Conservation (phyloP, 2,329 filamentous ascomycete genomes). For the Pseudogymnoascus sp. region DNA sequence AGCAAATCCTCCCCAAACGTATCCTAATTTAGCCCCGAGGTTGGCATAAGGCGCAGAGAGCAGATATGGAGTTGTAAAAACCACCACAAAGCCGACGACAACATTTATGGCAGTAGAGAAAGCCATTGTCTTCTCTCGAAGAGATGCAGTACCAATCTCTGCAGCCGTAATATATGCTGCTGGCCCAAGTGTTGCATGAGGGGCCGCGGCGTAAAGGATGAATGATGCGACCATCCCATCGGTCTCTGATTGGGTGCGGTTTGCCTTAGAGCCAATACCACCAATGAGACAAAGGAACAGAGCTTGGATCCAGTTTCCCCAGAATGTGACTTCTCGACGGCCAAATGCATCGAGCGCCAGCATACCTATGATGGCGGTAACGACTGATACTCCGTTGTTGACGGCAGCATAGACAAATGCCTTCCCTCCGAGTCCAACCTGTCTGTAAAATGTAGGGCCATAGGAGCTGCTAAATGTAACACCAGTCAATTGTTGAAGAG, state of each 20-base stretch:
- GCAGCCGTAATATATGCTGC: constrained; percentile 19
- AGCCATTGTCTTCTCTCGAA: constrained; percentile 22
- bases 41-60: constrained; percentile 13
- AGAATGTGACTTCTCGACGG: not conserved
- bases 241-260: constrained; percentile 4
- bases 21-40: constrained; percentile 16
- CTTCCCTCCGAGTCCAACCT: not conserved
- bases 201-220: constrained; percentile 15
- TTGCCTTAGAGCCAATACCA: constrained; percentile 11
- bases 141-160: constrained; percentile 16
- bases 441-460: not conserved
- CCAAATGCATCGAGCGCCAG: not conserved
- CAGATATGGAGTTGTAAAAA: constrained; percentile 20
- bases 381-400: not conserved
- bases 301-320: not conserved
- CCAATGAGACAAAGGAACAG: constrained; percentile 16
- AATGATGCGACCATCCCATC: constrained; percentile 13
- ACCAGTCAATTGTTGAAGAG: not conserved
- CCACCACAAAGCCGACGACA: constrained; percentile 20
- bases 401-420: not conserved
- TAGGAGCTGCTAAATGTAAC: not conserved
- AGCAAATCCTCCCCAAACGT: constrained; percentile 15
- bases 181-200: constrained; percentile 13
- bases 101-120: constrained; percentile 20
- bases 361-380: not conserved